phyloP scores from a whole-genome alignment of 805 yeast species.

The Kodamaea laetipori region DNA sequence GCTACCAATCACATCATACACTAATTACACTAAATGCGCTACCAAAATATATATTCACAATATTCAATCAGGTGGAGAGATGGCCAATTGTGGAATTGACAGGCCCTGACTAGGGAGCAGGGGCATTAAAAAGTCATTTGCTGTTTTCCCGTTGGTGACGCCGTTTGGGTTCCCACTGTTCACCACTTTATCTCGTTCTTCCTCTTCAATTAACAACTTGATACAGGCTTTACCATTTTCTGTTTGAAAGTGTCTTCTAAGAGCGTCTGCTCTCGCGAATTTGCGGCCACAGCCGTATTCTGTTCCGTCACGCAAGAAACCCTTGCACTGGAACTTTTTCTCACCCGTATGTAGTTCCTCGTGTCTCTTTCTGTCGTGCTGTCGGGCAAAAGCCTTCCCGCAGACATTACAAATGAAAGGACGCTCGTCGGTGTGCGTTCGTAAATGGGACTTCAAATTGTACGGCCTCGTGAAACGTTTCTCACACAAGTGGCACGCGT shows the following conservation, averaged over 20 bases:
- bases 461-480: slow-evolving; percentile 91
- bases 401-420: slow-evolving; percentile 74
- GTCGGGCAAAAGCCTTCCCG: slow-evolving; percentile 70
- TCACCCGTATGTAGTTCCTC: slow-evolving; percentile 70
- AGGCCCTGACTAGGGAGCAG: slow-evolving; percentile 4
- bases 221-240: slow-evolving; percentile 50
- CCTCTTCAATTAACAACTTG: slow-evolving; percentile 42
- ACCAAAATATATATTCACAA: not conserved
- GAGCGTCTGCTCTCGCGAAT: slow-evolving; percentile 50
- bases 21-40: not conserved
- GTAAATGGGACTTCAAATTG: slow-evolving; percentile 83
- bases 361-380: slow-evolving; percentile 48
- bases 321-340: slow-evolving; percentile 72
- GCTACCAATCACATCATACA: too few species aligned
- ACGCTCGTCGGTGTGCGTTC: slow-evolving; percentile 87
- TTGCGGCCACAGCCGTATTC: slow-evolving; percentile 49
- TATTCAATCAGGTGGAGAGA: slow-evolving; percentile 38
- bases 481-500: slow-evolving; percentile 80
- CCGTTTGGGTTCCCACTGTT: slow-evolving; percentile 14
- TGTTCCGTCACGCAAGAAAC: slow-evolving; percentile 46
- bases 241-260: slow-evolving; percentile 48
- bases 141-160: slow-evolving; percentile 12
- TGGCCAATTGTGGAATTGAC: slow-evolving; percentile 38
- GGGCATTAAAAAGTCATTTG: slow-evolving; percentile 13
- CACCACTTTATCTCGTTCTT: slow-evolving; percentile 29